phyloP scores from a whole-genome alignment of 768 basidiomycete species.

The Termitomyces bulborhizus region DNA sequence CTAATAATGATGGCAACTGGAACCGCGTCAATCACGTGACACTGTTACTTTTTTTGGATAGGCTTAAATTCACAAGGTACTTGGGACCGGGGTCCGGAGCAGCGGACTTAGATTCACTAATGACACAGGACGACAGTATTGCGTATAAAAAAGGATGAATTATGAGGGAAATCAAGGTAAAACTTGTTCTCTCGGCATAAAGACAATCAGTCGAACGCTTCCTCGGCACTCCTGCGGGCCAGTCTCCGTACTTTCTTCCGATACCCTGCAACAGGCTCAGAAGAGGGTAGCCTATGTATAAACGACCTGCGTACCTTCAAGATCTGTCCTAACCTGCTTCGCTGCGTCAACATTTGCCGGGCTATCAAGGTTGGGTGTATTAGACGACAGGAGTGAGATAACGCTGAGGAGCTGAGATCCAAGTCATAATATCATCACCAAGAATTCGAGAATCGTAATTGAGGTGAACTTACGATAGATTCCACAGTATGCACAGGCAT shows the following conservation, averaged over 20 bases:
- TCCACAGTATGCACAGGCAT: conserved; percentile 96
- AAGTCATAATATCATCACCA: conserved; percentile 3
- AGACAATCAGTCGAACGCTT: conserved; percentile 60
- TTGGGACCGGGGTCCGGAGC: too few species aligned
- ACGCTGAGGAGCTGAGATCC: conserved; percentile 80
- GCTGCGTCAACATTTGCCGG: conserved; percentile 97
- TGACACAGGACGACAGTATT: conserved; percentile 2
- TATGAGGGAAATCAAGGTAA: background rate
- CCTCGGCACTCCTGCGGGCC: conserved; percentile 84
- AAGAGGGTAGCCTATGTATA: background rate
- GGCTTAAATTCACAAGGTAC: background rate
- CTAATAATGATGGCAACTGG: conserved; percentile 1
- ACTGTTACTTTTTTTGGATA: background rate
- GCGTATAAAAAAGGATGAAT: conserved; percentile 7
- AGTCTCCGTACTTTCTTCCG: conserved; percentile 94
- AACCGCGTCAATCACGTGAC: conserved; percentile 15
- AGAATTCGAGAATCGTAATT: background rate
- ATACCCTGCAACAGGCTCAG: conserved; percentile 48
- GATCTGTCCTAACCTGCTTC: conserved; percentile 70
- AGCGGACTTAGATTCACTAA: background rate
- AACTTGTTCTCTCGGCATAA: conserved; percentile 4
- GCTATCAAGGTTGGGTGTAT: conserved; percentile 86
- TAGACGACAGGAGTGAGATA: conserved; percentile 90
- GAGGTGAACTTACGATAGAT: conserved; percentile 65
- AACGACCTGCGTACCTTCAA: conserved; percentile 37